Evolutionary conservation across 306 rosid genomes (phyloP).

Genomic region (Prosopis cineraria): DNA sequence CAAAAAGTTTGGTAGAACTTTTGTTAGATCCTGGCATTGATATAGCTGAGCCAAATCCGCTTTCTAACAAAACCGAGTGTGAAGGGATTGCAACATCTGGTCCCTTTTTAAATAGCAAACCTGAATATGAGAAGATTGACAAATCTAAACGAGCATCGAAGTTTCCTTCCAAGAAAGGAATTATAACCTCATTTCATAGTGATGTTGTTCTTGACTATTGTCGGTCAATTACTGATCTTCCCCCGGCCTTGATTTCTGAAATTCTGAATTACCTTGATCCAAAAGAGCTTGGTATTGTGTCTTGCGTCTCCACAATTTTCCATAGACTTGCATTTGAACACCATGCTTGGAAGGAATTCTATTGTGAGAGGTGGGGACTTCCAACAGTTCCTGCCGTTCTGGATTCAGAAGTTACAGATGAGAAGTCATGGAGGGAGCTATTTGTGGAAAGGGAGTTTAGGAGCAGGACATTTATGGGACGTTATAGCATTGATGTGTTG

Average conservation of each 20-base stretch:
- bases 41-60: slow-evolving; percentile 40
- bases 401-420: slow-evolving; percentile 49
- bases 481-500: slow-evolving; percentile 73
- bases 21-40: slow-evolving; percentile 43
- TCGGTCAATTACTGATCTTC: slow-evolving; percentile 77
- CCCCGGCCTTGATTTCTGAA: slow-evolving; percentile 74
- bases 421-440: slow-evolving; percentile 82
- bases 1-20: slow-evolving; percentile 44
- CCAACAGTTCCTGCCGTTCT: slow-evolving; percentile 46
- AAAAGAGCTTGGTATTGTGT: slow-evolving; percentile 80
- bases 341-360: slow-evolving; percentile 94
- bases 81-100: slow-evolving; percentile 26
- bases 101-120: slow-evolving; percentile 33
- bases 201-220: slow-evolving; percentile 43
- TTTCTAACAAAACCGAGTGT: slow-evolving; percentile 31
- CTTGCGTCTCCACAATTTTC: slow-evolving; percentile 74
- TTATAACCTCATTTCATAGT: slow-evolving; percentile 30
- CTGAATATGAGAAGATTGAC: slow-evolving; percentile 33
- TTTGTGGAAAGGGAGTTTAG: slow-evolving; percentile 94
- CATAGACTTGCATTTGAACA: slow-evolving; percentile 76
- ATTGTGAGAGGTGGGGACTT: slow-evolving; percentile 92
- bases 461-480: slow-evolving; percentile 93
- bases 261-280: slow-evolving; percentile 88
- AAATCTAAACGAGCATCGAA: slow-evolving; percentile 38
- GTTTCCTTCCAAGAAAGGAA: slow-evolving; percentile 47